phyloP scores from a whole-genome alignment of 2,329 filamentous ascomycete genomes.

The Ceratocystis colombiana region DNA sequence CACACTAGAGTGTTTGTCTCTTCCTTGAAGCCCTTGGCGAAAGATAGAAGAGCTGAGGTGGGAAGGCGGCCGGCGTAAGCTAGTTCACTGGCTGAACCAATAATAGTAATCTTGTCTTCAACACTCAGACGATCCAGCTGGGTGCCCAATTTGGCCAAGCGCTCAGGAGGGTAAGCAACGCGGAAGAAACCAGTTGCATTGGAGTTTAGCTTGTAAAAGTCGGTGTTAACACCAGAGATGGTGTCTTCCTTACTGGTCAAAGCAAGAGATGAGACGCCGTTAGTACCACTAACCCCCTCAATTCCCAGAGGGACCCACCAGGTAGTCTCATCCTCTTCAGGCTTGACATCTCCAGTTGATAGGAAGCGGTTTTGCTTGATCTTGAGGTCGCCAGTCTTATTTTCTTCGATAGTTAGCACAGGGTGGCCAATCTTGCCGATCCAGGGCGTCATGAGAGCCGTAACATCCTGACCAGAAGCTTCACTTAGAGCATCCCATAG shows the following conservation, averaged over 20 bases:
- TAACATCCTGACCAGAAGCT: slow-evolving; percentile 78
- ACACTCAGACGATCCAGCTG: slow-evolving; percentile 66
- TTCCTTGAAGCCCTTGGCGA: slow-evolving; percentile 71
- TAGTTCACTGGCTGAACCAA: slow-evolving; percentile 81
- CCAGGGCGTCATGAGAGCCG: slow-evolving; percentile 84
- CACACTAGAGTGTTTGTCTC: slow-evolving; percentile 85
- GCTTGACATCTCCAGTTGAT: slow-evolving; percentile 78
- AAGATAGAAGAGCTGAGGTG: slow-evolving; percentile 69
- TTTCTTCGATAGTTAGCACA: slow-evolving; percentile 74
- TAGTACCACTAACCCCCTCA: slow-evolving; percentile 59
- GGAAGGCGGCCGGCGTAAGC: slow-evolving; percentile 78
- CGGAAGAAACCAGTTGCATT: slow-evolving; percentile 82
- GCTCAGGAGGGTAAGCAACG: slow-evolving; percentile 81
- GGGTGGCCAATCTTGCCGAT: slow-evolving; percentile 94
- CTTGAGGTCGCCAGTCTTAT: slow-evolving; percentile 69
- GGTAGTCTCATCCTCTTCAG: slow-evolving; percentile 79
- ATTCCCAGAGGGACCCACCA: slow-evolving; percentile 95
- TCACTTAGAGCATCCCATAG: slow-evolving; percentile 83
- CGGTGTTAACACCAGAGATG: slow-evolving; percentile 60
- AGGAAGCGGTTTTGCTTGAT: slow-evolving; percentile 84
- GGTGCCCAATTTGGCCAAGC: slow-evolving; percentile 68
- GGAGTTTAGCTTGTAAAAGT: slow-evolving; percentile 90
- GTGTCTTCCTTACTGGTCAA: slow-evolving; percentile 68
- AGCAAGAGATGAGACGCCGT: slow-evolving; percentile 53
- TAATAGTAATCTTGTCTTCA: slow-evolving; percentile 84